These are phyloP conservation scores for Fraxinus greggii DNA, from an alignment of 305 asterid species.

Conservation along the genomic window DNA sequence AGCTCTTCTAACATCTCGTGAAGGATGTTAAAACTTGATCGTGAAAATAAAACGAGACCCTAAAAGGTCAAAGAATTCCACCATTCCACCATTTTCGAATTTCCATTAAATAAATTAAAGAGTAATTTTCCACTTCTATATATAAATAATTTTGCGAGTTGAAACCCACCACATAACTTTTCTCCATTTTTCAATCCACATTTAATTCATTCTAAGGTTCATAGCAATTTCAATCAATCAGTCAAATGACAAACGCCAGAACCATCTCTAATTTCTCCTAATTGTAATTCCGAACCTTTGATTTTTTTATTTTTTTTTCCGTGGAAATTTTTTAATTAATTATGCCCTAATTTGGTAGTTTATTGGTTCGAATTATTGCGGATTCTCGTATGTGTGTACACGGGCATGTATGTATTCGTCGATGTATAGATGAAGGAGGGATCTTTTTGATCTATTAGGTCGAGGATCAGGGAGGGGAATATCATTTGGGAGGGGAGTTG, in stretches of 20 bases:
- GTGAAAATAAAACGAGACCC: background rate
- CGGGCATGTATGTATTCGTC: background rate
- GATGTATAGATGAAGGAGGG: conserved; percentile 1
- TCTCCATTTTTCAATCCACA: conserved; percentile 25
- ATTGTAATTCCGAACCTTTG: conserved; percentile 44
- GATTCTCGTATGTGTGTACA: conserved; percentile 14
- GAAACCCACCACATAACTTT: conserved; percentile 9
- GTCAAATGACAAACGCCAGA: conserved; percentile 34
- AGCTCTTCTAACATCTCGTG: no score
- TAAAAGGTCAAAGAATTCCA: background rate
- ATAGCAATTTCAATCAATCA: conserved; percentile 31
- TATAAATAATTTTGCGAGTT: background rate
- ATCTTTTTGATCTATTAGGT: conserved; percentile 18
- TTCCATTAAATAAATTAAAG: background rate
- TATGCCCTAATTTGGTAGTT: conserved; percentile 22
- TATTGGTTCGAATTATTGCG: conserved; percentile 8
- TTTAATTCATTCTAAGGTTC: conserved; percentile 20
- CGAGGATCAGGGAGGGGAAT: conserved; percentile 18
- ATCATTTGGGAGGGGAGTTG: conserved; percentile 3
- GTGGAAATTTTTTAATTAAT: background rate
- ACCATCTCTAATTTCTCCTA: conserved; percentile 32
- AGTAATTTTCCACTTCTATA: background rate
- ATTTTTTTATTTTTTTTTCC: conserved; percentile 8
- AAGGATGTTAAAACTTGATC: no score
- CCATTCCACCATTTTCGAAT: background rate